These are phyloP conservation scores for Ophiostoma quercus DNA, from an alignment of 2,329 filamentous ascomycete genomes.

Conservation along the genomic window DNA sequence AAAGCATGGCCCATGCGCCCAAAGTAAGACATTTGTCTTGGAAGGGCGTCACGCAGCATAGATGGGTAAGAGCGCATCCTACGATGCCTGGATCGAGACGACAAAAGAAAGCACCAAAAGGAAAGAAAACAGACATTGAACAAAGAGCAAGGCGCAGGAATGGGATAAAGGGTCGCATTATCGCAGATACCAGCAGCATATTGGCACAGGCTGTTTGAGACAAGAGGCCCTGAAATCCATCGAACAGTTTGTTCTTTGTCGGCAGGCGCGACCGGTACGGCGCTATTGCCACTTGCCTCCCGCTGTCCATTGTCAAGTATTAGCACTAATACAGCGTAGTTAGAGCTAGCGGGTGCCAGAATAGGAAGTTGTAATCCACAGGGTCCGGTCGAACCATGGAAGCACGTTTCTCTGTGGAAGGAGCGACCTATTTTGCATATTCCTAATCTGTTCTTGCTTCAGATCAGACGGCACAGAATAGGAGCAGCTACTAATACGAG, in stretches of 20 bases:
- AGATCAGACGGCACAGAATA: not conserved
- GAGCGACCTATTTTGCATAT: not conserved
- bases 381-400: not conserved
- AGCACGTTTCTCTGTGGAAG: not conserved
- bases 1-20: not conserved
- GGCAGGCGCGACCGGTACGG: not conserved
- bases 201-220: not conserved
- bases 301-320: not conserved
- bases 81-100: not conserved
- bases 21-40: not conserved
- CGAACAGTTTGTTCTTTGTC: not conserved
- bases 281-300: conserved; percentile 7
- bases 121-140: not conserved
- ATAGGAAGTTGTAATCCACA: conserved; percentile 10
- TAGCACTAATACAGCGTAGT: not conserved
- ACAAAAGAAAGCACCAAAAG: not conserved
- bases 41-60: conserved; percentile 4
- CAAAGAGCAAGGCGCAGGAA: not conserved
- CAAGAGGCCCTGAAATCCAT: not conserved
- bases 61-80: not conserved
- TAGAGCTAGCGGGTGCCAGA: not conserved
- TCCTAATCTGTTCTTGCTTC: not conserved
- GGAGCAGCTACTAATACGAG: not conserved
- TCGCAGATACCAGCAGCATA: not conserved
- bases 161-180: not conserved